Evolutionary conservation across 2,329 filamentous ascomycete species (phyloP), one percentile per base, ranked within the genome.

Genomic region (Colletotrichum scovillei): DNA sequence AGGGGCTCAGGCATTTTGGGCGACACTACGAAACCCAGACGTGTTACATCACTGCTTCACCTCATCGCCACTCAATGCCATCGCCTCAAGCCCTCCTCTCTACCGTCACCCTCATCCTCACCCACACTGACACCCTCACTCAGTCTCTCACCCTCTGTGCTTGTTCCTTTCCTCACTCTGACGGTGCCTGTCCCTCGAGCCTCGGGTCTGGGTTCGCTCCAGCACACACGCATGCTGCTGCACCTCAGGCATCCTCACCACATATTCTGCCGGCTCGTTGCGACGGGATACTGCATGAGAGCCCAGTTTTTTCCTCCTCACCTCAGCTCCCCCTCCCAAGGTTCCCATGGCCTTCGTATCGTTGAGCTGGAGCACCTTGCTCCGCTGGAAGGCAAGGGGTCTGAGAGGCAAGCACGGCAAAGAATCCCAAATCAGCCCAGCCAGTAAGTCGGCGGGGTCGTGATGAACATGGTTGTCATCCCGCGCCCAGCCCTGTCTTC

Each of bases 21-120:
- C 67, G 22, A 63, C 60, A 66, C 56, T 30, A 56, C 84, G 85
- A 87, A 87, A 87, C 85, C 79, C 75, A 75, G 78, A 79, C 79
- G 69, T 84, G 85, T 87, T 84, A 81, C 85, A 87, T 81, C 77
- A 82, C 77, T 86, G 85, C 85, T 81, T 86, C 85, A 86, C 78
- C 75, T 75, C 80, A 73, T 78, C 74, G 74, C 76, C 76, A 73
- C 77, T 74, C 73, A 70, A 77, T 78, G 76, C 78, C 62, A 49
- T 77, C 74, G 74, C 69, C 42, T 63, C 72, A 67, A 60, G 71
- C 55, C 30, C 60, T 65, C 35, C 24, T 30, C 28, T 53, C 4
- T 22, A 12, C 28, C 16, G 19, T 30, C 38, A 16, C 28, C 16
- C 26, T 30, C 38, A 16, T 16, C 22, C 19, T 8, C 26, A n/a